These are phyloP conservation scores for Calcarisporium arbuscula DNA, from an alignment of 2,329 filamentous ascomycete species.

Conservation along the genomic window DNA sequence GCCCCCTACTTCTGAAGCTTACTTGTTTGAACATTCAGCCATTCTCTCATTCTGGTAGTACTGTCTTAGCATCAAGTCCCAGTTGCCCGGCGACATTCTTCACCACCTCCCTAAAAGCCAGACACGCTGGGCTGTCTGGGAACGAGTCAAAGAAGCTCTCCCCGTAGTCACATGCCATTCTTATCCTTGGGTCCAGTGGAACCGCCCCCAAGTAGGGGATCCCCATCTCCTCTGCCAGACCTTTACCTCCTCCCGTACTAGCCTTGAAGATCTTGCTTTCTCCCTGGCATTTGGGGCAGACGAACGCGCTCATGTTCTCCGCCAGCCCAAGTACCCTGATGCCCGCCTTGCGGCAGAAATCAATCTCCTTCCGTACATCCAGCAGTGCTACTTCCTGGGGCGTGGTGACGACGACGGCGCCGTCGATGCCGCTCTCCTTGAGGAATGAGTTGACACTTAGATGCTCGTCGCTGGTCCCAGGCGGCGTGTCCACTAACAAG, in stretches of 20 bases:
- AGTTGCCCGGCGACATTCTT: constrained; percentile 61
- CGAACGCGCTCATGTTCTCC: constrained; percentile 97
- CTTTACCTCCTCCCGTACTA: constrained; percentile 79
- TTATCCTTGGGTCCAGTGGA: constrained; percentile 86
- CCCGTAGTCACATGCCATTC: constrained; percentile 94
- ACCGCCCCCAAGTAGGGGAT: constrained; percentile 87
- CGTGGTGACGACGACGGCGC: constrained; percentile 87
- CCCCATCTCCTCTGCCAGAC: constrained; percentile 75
- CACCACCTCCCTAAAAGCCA: constrained; percentile 76
- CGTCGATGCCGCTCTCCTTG: constrained; percentile 86
- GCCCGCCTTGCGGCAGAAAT: constrained; percentile 92
- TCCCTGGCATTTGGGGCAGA: constrained; percentile 86
- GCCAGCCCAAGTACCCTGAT: constrained; percentile 85
- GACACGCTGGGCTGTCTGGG: constrained; percentile 85
- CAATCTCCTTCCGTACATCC: constrained; percentile 94
- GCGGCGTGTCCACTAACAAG: constrained; percentile 88
- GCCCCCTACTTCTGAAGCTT: too few species aligned
- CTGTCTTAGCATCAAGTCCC: constrained; percentile 52
- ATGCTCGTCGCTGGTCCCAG: constrained; percentile 93
- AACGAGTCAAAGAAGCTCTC: constrained; percentile 96
- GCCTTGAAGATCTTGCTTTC: constrained; percentile 81
- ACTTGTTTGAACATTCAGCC: too few species aligned
- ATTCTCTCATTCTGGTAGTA: constrained; percentile 36
- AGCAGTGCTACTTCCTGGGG: constrained; percentile 90
- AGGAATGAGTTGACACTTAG: constrained; percentile 87